These are phyloP conservation scores for Pulveroboletus sp. DNA, from an alignment of 768 basidiomycete species.

Conservation along the genomic window DNA sequence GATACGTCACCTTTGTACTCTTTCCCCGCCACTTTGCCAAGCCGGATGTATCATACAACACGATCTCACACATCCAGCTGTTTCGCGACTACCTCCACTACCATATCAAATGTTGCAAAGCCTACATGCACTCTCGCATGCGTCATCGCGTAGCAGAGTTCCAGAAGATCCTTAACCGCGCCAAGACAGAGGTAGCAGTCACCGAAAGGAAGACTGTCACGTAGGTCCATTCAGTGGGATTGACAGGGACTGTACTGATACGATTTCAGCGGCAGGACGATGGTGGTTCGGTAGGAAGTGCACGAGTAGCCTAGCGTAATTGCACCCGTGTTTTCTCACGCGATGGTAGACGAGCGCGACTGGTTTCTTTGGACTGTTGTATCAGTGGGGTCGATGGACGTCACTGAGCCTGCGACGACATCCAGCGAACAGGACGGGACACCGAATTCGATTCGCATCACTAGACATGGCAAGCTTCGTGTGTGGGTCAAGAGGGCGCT, in stretches of 20 bases:
- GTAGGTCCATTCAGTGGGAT: slow-evolving; percentile 37
- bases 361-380: neutral
- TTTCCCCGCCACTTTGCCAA: slow-evolving; percentile 94
- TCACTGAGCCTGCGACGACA: neutral
- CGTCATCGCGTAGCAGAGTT: slow-evolving; percentile 90
- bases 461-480: slow-evolving; percentile 51
- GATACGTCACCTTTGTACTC: slow-evolving; percentile 96
- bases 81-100: slow-evolving; percentile 99
- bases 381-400: slow-evolving; percentile 12
- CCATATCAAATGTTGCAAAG: slow-evolving; percentile 98
- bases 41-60: slow-evolving; percentile 58
- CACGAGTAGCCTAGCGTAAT: neutral
- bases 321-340: slow-evolving; percentile 16
- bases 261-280: slow-evolving; percentile 47
- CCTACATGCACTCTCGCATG: slow-evolving; percentile 99
- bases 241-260: slow-evolving; percentile 3
- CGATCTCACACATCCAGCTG: slow-evolving; percentile 92
- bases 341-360: slow-evolving; percentile 1
- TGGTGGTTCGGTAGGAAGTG: slow-evolving; percentile 44
- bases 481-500: slow-evolving; percentile 51
- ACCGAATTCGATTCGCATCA: slow-evolving; percentile 46
- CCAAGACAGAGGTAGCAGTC: slow-evolving; percentile 84
- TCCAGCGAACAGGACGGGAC: slow-evolving; percentile 3
- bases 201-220: slow-evolving; percentile 88
- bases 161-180: slow-evolving; percentile 91